These are phyloP conservation scores for Boletus calvinii DNA, from an alignment of 1,284 basidiomycete species.

Conservation along the genomic window DNA sequence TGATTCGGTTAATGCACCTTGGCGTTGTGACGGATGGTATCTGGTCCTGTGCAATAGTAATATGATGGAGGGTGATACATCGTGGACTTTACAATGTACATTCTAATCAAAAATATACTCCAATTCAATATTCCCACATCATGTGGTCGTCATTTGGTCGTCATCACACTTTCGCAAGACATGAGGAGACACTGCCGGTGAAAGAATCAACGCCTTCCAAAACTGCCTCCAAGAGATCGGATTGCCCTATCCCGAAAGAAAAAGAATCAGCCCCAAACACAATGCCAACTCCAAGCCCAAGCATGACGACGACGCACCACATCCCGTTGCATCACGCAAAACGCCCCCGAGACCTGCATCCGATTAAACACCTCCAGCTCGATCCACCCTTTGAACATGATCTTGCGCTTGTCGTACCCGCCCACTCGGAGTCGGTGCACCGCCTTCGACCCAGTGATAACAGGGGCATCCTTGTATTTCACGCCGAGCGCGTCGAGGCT, in stretches of 20 bases:
- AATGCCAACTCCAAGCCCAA: not conserved
- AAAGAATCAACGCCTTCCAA: slow-evolving; percentile 62
- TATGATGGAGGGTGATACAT: not conserved
- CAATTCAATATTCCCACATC: not conserved
- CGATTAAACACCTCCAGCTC: slow-evolving; percentile 58
- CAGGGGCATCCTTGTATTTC: slow-evolving; percentile 46
- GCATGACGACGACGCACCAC: slow-evolving; percentile 41
- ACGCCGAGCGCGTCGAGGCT: slow-evolving; percentile 48
- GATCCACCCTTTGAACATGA: slow-evolving; percentile 69
- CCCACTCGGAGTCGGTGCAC: slow-evolving; percentile 55
- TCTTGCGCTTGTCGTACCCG: slow-evolving; percentile 58
- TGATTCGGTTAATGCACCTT: not conserved
- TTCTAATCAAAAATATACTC: not conserved
- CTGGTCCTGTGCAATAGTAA: no score
- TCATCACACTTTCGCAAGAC: slow-evolving; percentile 40
- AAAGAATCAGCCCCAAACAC: slow-evolving; percentile 2
- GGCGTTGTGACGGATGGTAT: no score
- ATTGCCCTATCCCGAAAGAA: slow-evolving; percentile 49
- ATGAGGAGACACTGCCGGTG: slow-evolving; percentile 51
- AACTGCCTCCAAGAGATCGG: slow-evolving; percentile 74
- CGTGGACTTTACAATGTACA: not conserved
- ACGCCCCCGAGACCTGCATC: slow-evolving; percentile 49
- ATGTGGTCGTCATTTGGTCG: not conserved
- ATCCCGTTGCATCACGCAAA: slow-evolving; percentile 66
- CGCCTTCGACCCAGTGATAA: slow-evolving; percentile 18